Evolutionary conservation across 345 rosid genomes (phyloP).

Genomic region (Arabidopsis suecica): DNA sequence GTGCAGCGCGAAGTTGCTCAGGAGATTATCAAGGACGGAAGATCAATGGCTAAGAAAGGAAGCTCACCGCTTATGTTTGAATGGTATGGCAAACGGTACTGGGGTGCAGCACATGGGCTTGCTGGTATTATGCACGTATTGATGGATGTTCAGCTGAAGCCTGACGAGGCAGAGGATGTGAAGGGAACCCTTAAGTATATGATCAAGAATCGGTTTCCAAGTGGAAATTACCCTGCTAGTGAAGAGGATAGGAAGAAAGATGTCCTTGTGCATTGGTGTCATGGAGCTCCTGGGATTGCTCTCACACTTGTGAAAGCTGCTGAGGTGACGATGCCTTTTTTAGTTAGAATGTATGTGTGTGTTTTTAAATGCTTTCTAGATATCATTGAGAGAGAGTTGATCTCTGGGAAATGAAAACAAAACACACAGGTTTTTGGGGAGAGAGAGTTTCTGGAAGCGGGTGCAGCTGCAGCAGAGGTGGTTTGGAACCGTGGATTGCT

Average conservation of each 20-base stretch:
- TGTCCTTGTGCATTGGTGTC: conserved; percentile 77
- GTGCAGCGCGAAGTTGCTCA: conserved; percentile 55
- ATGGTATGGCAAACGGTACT: conserved; percentile 71
- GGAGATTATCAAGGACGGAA: conserved; percentile 59
- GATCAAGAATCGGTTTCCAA: conserved; percentile 57
- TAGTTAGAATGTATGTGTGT: background rate
- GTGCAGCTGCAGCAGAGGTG: conserved; percentile 61
- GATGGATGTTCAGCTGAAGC: conserved; percentile 66
- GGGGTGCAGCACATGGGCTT: conserved; percentile 86
- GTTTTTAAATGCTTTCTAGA: background rate
- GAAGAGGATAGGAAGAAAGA: conserved; percentile 54
- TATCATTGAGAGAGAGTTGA: background rate
- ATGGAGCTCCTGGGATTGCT: conserved; percentile 77
- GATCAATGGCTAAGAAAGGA: conserved; percentile 48
- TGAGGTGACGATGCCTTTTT: conserved; percentile 49
- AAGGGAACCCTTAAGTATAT: conserved; percentile 60
- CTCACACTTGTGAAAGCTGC: conserved; percentile 73
- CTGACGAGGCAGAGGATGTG: conserved; percentile 66
- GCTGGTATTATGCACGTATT: conserved; percentile 71
- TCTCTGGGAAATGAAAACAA: conserved; percentile 1
- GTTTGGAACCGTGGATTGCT: conserved; percentile 76
- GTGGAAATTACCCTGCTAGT: conserved; percentile 68
- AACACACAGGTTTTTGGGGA: conserved; percentile 65
- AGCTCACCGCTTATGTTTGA: conserved; percentile 68
- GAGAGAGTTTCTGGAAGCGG: conserved; percentile 61